Conservation (phyloP, 1,284 basidiomycete genomes). For the Papiliotrema laurentii region DNA sequence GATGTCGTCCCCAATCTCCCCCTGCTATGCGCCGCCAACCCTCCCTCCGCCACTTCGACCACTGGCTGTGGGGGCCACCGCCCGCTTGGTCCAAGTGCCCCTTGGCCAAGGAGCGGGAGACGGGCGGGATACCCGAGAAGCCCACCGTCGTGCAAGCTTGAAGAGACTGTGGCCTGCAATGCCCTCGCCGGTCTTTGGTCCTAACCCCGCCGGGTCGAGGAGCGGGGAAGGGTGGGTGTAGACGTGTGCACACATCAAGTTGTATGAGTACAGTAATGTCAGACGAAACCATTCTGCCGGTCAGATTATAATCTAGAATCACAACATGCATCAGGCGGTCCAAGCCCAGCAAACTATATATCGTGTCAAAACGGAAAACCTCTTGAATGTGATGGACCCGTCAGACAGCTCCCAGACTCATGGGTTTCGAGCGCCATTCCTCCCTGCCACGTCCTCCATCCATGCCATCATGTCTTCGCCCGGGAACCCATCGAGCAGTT, state of each 20-base stretch:
- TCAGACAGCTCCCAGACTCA: too few species aligned
- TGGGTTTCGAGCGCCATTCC: slow-evolving; percentile 3
- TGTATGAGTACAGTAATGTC: too few species aligned
- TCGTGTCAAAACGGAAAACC: too few species aligned
- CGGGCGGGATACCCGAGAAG: background rate
- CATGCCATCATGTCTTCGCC: slow-evolving; percentile 39
- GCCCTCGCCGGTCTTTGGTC: slow-evolving; percentile 3
- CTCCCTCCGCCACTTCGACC: background rate
- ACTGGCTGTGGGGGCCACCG: background rate
- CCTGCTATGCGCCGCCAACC: background rate
- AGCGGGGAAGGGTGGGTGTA: background rate
- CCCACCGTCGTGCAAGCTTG: slow-evolving; percentile 3
- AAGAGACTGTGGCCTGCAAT: slow-evolving; percentile 5
- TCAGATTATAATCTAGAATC: too few species aligned
- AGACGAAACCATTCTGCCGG: too few species aligned
- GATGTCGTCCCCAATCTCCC: slow-evolving; percentile 2
- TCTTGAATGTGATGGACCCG: too few species aligned
- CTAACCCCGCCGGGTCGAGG: background rate
- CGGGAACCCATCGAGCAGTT: slow-evolving; percentile 38
- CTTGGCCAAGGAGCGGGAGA: background rate
- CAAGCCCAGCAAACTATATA: too few species aligned
- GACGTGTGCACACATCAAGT: background rate
- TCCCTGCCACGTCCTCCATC: slow-evolving; percentile 28
- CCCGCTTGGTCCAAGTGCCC: background rate
- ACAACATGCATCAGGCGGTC: too few species aligned